Evolutionary conservation across 345 rosid genomes (phyloP).

Genomic region (Gossypium longicalyx): DNA sequence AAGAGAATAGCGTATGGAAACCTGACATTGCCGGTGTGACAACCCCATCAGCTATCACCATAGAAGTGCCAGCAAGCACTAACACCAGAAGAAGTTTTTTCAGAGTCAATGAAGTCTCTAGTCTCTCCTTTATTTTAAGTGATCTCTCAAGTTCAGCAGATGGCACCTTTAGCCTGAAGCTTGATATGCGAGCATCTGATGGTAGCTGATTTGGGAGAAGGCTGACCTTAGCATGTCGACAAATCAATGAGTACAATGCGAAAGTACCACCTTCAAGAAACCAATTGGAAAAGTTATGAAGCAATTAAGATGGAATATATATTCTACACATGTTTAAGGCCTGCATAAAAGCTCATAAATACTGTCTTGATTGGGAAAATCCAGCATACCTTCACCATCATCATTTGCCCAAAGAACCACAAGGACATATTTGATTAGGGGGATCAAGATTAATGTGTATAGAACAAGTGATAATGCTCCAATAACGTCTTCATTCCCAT

Average conservation of each 20-base stretch:
- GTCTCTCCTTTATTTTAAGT: slow-evolving; percentile 86
- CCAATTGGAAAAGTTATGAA: slow-evolving; percentile 2
- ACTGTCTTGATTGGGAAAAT: background rate
- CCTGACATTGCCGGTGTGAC: slow-evolving; percentile 99
- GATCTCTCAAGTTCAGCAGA: slow-evolving; percentile 98
- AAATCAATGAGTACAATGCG: slow-evolving; percentile 92
- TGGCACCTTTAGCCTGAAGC: slow-evolving; percentile 95
- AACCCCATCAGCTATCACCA: slow-evolving; percentile 98
- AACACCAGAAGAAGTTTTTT: slow-evolving; percentile 78
- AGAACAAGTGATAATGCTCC: slow-evolving; percentile 93
- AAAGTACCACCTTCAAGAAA: slow-evolving; percentile 80
- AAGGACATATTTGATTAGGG: slow-evolving; percentile 86
- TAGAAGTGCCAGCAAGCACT: slow-evolving; percentile 95
- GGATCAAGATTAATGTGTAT: slow-evolving; percentile 83
- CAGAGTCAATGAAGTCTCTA: slow-evolving; percentile 65
- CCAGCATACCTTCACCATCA: slow-evolving; percentile 86
- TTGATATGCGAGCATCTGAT: slow-evolving; percentile 91
- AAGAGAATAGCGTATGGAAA: slow-evolving; percentile 28
- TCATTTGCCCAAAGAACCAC: slow-evolving; percentile 98
- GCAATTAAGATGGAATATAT: background rate
- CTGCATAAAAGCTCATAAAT: background rate
- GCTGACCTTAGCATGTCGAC: slow-evolving; percentile 95
- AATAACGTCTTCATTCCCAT: slow-evolving; percentile 74
- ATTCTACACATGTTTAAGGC: background rate
- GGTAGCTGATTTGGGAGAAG: slow-evolving; percentile 97